Base-by-base conservation (phyloP, 495 filamentous ascomycete genomes). In the Aspergillus affinis region DNA sequence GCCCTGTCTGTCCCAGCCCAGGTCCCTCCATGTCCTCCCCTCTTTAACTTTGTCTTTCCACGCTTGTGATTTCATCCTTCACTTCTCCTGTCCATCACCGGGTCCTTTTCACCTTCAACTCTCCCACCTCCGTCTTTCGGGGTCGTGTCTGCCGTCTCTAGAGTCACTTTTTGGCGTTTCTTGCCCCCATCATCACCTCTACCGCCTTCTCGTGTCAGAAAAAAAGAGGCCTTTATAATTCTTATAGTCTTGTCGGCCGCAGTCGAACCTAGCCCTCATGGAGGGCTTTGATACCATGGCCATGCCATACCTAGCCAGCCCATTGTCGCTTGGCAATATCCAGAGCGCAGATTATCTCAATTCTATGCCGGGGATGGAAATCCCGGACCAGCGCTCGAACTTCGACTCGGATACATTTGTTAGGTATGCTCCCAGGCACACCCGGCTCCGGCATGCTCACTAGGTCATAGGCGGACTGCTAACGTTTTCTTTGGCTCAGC, bases 221-320 rank as follows among this genome's bases (percentile, higher is more conserved):
- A 10, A 13, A 54, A 19, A 32, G 4, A 21, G 20, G 27, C 18
- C 44, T 32, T 41, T 32, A 45, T 52, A 54, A 29, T 55, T 29
- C 48, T 19, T 29, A 49, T 29, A n/a, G 51, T 61, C 52, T 55
- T 51, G 46, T 53, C 55, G 50, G 45, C 51, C 57, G 47, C 27
- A 50, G n/a, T 46, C 45, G 48, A 45, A 23, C 45, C 15, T 27
- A 50, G 36, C 64, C 62, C 64, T 67, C 70, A 86, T 88, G 82
- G 82, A 87, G 67, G 80, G 83, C 70, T 89, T 84, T 74, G 84
- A 88, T 66, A 82, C 81, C 61, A 83, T 85, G 73, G 79, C 80
- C 65, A 84, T 88, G 82, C 80, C 83, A 48, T 88, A 86, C 67
- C 66, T 87, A 70, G 76, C 82, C 21, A 81, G 76, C 60, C 79